phyloP scores from a whole-genome alignment of 345 rosid species.

The Kandelia obovata region DNA sequence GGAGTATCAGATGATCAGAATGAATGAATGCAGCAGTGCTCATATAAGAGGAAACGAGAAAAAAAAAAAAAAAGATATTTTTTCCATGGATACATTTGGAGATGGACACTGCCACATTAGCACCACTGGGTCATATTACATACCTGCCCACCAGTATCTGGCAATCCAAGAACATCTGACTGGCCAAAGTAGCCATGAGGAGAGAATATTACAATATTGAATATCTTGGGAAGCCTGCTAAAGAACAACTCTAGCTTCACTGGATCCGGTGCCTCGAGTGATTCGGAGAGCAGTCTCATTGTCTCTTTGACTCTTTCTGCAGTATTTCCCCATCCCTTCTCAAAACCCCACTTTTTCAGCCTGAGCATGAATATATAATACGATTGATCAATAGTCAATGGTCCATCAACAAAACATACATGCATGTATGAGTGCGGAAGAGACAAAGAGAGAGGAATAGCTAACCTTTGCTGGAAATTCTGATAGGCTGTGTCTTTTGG shows the following conservation, averaged over 20 bases:
- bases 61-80: too few species aligned
- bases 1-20: too few species aligned
- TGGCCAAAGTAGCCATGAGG: constrained; percentile 94
- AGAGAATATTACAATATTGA: constrained; percentile 81
- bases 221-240: constrained; percentile 67
- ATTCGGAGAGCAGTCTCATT: constrained; percentile 49
- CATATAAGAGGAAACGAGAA: too few species aligned
- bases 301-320: constrained; percentile 47
- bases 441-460: background rate
- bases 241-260: constrained; percentile 54
- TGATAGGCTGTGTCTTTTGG: constrained; percentile 56
- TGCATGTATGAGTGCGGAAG: background rate
- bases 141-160: constrained; percentile 95
- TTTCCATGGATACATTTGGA: too few species aligned
- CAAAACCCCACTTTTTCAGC: constrained; percentile 49
- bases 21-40: too few species aligned
- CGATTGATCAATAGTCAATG: too few species aligned
- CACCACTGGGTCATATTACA: background rate
- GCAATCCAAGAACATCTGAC: constrained; percentile 84
- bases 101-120: too few species aligned
- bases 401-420: too few species aligned
- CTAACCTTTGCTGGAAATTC: constrained; percentile 62
- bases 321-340: constrained; percentile 64
- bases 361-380: constrained; percentile 20
- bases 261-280: constrained; percentile 50